Conservation (phyloP, 441 rosid species). For the Euphorbia neoarborescens region DNA sequence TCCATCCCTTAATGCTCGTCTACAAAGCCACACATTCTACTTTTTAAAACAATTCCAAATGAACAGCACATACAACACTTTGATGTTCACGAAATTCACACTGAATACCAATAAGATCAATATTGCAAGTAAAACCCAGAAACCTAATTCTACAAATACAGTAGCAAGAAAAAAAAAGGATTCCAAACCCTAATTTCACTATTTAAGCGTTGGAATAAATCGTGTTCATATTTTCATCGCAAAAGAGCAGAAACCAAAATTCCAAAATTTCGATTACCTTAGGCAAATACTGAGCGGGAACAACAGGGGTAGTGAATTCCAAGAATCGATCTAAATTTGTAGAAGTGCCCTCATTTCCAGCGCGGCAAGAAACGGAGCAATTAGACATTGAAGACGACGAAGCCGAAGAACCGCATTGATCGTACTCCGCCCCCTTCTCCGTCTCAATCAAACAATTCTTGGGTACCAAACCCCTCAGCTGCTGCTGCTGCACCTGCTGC, state of each 20-base stretch:
- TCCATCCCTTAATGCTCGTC: conserved; percentile 51
- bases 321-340: conserved; percentile 78
- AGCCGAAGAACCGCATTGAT: conserved; percentile 32
- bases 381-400: conserved; percentile 23
- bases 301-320: conserved; percentile 60
- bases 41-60: background rate
- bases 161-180: background rate
- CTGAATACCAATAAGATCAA: background rate
- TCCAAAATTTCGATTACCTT: conserved; percentile 34
- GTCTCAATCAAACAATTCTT: conserved; percentile 20
- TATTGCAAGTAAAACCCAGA: background rate
- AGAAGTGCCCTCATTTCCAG: conserved; percentile 11
- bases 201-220: background rate
- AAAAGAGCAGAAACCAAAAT: background rate
- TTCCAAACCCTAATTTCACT: conserved; percentile 9
- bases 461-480: conserved; percentile 18
- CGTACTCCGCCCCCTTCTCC: conserved; percentile 25
- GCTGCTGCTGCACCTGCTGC: conserved; percentile 26
- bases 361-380: conserved; percentile 34
- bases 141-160: background rate
- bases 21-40: conserved; percentile 24
- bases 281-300: conserved; percentile 51
- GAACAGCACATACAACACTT: background rate
- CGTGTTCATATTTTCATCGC: background rate
- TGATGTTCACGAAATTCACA: background rate